Evolutionary conservation across 805 yeast species (phyloP).

Genomic region (Novakomyces olei): DNA sequence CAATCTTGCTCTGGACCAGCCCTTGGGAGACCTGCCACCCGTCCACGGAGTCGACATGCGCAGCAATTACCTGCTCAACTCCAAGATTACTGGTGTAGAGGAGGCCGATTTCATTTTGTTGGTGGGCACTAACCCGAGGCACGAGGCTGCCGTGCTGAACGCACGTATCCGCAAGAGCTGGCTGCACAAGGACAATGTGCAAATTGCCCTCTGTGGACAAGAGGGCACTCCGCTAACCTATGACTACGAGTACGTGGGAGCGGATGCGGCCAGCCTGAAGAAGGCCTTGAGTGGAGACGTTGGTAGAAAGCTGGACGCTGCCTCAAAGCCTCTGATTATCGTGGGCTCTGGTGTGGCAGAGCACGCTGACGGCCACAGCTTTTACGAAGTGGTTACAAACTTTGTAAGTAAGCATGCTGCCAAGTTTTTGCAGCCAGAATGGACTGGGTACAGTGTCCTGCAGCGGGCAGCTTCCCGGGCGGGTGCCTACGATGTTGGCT

Average conservation of each 20-base stretch:
- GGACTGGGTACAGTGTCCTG: conserved; percentile 64
- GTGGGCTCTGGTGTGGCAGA: conserved; percentile 64
- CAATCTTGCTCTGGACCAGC: conserved; percentile 51
- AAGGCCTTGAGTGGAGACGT: conserved; percentile 41
- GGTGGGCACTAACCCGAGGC: conserved; percentile 73
- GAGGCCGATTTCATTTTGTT: conserved; percentile 62
- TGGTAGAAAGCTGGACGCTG: conserved; percentile 44
- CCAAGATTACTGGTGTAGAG: conserved; percentile 57
- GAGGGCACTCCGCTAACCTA: conserved; percentile 60
- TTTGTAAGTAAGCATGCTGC: conserved; percentile 31
- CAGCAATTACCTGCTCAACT: conserved; percentile 59
- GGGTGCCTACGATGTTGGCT: conserved; percentile 72
- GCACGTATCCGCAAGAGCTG: conserved; percentile 65
- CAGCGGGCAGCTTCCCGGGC: conserved; percentile 77
- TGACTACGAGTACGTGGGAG: conserved; percentile 40
- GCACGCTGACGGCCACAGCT: conserved; percentile 37
- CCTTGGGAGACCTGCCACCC: conserved; percentile 30
- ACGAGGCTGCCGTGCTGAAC: conserved; percentile 72
- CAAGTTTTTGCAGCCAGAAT: conserved; percentile 43
- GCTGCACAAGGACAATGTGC: conserved; percentile 47
- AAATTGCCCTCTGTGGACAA: conserved; percentile 48
- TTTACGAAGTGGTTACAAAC: conserved; percentile 35
- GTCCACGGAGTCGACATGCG: conserved; percentile 54
- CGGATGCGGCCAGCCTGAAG: conserved; percentile 31
- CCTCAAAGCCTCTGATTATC: conserved; percentile 55